Base-by-base conservation (phyloP, 805 yeast genomes). In the Scheffersomyces coipomensis region DNA sequence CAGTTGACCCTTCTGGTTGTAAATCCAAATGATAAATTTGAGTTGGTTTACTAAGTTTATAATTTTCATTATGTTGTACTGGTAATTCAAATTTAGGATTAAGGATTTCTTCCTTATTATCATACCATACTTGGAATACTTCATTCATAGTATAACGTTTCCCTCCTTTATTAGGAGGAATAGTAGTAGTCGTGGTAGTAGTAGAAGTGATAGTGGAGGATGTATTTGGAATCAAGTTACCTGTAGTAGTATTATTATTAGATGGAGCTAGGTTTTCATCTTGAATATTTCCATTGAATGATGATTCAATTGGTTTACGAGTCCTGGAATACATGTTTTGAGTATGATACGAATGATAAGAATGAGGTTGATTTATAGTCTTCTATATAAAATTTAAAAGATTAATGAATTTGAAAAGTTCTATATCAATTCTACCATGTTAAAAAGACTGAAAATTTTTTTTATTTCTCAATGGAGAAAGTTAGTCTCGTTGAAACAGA, bases 81-180 rank as follows among this genome's bases (percentile, higher is more conserved):
- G 48, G 46, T 13, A 48, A 33, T 6, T 49, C 51, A 11, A 19
- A 30, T 10, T 29, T 27, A 25, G 43, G 27, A 16, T 40, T 37
- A 42, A 61, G 47, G 34, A 59, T 53, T 18, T 45, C 48, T 35
- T 51, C 60, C 40, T 58, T 53, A 42, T 53, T 60, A 16, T 64
- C 60, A 26, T 66, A 56, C 75, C 82, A 81, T 10, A 79, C 71
- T 17, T 70, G 62, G 43, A 81, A 68, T 46, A 81, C 70, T 47
- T 81, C 79, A 21, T 71, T 68, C 56, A 78, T 62, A 5, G 77
- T 51, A 49, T 81, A 79, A 19, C 60, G 59, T 41, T 61, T 60
- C 24, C 79, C 68, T 12, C 62, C 67, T 19, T 58, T 58, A 46
- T 71, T 75, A 11, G 61, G 52, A 4, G 70, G 71, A 31, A 70